phyloP scores from a whole-genome alignment of 1,139 yeast genomes.

The Magnusiomyces clavatus region DNA sequence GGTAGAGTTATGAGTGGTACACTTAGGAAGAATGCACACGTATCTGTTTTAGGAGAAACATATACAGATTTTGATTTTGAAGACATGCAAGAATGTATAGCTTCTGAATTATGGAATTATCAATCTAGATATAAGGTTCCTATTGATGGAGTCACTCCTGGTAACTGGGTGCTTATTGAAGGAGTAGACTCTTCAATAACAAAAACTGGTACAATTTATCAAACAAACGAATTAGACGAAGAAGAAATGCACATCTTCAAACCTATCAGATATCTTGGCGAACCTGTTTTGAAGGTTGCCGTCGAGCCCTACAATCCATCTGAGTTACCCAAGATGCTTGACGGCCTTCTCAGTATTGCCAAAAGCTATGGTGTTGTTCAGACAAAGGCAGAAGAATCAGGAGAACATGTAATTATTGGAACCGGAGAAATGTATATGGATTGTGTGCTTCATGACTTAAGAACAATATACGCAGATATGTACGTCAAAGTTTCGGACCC shows the following conservation, averaged over 20 bases:
- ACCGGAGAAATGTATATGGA: slow-evolving; percentile 88
- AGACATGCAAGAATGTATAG: slow-evolving; percentile 34
- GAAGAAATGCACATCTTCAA: slow-evolving; percentile 33
- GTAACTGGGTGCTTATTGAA: slow-evolving; percentile 57
- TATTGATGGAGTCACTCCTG: slow-evolving; percentile 49
- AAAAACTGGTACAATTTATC: slow-evolving; percentile 51
- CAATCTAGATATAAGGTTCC: slow-evolving; percentile 66
- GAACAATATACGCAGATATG: slow-evolving; percentile 53
- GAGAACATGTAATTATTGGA: slow-evolving; percentile 75
- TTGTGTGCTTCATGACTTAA: slow-evolving; percentile 69
- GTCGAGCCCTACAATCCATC: slow-evolving; percentile 76
- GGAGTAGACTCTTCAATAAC: slow-evolving; percentile 52
- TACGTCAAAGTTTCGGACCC: slow-evolving; percentile 84
- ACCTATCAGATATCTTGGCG: slow-evolving; percentile 40
- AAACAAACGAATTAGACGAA: slow-evolving; percentile 24
- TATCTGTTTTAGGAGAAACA: slow-evolving; percentile 53
- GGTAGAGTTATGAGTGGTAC: slow-evolving; percentile 60
- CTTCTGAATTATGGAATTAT: slow-evolving; percentile 49
- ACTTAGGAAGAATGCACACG: slow-evolving; percentile 40
- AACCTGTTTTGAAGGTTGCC: slow-evolving; percentile 70
- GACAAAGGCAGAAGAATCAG: slow-evolving; percentile 76
- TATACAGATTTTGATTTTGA: slow-evolving; percentile 49
- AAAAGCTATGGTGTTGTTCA: slow-evolving; percentile 59
- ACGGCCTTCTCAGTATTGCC: slow-evolving; percentile 55
- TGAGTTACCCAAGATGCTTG: slow-evolving; percentile 65